A percentile compares a stretch with the other conserved stretches of the same genome.
Evolutionary conservation across 1,284 basidiomycete genomes (phyloP).

Genomic region (Amylostereum chailletii): DNA sequence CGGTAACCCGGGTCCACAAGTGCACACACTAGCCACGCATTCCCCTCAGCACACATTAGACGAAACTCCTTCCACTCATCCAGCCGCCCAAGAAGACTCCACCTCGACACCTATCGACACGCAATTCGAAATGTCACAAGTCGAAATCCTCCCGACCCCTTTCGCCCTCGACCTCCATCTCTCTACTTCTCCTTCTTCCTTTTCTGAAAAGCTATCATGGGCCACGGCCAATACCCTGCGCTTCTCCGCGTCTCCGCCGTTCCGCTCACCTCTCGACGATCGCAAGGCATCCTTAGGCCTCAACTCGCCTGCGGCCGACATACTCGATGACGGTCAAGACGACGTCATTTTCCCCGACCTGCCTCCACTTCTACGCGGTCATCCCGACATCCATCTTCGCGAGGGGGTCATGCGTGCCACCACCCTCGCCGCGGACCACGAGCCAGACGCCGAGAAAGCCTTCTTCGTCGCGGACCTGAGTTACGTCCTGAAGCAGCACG

Average conservation of each 20-base stretch:
- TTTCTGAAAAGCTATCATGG: constrained; percentile 27
- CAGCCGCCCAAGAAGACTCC: not conserved
- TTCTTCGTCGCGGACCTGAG: constrained; percentile 96
- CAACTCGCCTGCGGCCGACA: not conserved
- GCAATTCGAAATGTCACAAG: constrained; percentile 41
- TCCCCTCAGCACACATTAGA: constrained; percentile 7
- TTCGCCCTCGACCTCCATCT: constrained; percentile 38
- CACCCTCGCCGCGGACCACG: constrained; percentile 37
- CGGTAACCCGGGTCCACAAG: constrained; percentile 33
- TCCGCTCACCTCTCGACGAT: constrained; percentile 8
- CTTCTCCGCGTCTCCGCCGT: constrained; percentile 21
- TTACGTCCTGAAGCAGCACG: constrained; percentile 80
- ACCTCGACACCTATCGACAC: not conserved
- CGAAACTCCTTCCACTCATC: not conserved
- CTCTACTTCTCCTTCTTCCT: constrained; percentile 23
- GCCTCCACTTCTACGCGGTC: constrained; percentile 58
- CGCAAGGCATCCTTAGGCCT: not conserved
- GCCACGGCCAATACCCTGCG: constrained; percentile 25
- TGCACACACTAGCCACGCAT: constrained; percentile 11
- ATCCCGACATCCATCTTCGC: constrained; percentile 63
- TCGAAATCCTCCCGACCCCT: constrained; percentile 44
- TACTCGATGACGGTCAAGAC: constrained; percentile 24
- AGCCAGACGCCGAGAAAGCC: constrained; percentile 80
- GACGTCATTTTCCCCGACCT: constrained; percentile 50
- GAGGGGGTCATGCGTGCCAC: constrained; percentile 63